A percentile compares a stretch with the other conserved stretches of the same genome.
Conservation (phyloP, 768 basidiomycete genomes). For the Suillus americanus region DNA sequence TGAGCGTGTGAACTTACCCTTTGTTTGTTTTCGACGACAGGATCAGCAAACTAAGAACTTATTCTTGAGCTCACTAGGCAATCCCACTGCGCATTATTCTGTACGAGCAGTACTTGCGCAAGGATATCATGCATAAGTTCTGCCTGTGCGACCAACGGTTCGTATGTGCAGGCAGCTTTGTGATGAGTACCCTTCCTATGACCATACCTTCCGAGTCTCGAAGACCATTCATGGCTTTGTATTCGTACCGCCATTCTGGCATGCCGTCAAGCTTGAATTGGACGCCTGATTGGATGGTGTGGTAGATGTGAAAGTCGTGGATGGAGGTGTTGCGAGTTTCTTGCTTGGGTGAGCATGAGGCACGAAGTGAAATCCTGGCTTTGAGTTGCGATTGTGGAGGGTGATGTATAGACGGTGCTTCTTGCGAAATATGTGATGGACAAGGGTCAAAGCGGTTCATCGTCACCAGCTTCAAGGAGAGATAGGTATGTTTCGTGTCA, state of each 20-base stretch:
- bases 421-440: not conserved
- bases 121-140: not conserved
- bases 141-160: not conserved
- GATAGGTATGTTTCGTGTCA: too few relatives aligned
- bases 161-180: not conserved
- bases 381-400: not conserved
- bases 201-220: not conserved
- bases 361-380: not conserved
- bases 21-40: too few relatives aligned
- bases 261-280: not conserved
- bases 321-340: not conserved
- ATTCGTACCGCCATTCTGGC: not conserved
- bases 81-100: not conserved
- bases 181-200: not conserved
- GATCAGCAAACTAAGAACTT: too few relatives aligned
- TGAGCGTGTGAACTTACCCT: too few relatives aligned
- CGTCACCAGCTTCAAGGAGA: not conserved
- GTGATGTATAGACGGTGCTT: not conserved
- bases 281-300: not conserved
- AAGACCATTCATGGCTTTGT: not conserved
- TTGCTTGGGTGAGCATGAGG: not conserved
- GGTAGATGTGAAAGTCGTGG: not conserved
- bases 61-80: not conserved
- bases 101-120: not conserved
- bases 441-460: not conserved